Evolutionary conservation across 129 eudicot genomes (phyloP).

Genomic region (Centaurea solstitialis): DNA sequence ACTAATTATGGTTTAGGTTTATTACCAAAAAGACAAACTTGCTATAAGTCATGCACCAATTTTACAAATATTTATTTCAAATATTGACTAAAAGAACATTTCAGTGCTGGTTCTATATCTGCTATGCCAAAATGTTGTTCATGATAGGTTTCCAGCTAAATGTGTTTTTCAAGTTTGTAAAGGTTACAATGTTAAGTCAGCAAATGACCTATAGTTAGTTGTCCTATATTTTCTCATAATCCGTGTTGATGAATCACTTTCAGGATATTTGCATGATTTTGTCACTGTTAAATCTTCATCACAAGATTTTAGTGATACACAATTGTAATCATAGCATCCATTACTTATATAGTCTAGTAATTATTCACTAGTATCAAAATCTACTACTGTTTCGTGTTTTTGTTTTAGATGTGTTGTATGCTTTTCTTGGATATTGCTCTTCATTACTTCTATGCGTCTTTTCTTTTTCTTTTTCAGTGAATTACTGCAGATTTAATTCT

Average conservation of each 20-base stretch:
- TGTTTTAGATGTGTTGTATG: background rate
- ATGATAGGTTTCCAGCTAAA: background rate
- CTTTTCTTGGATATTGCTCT: background rate
- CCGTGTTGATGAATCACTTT: background rate
- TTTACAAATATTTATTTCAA: background rate
- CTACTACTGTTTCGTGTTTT: background rate
- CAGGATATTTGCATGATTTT: background rate
- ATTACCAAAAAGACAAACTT: too few species aligned
- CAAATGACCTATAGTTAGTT: background rate
- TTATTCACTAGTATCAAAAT: background rate
- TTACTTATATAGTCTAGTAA: too few species aligned
- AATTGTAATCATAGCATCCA: too few species aligned
- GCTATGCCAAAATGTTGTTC: background rate
- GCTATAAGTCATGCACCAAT: background rate
- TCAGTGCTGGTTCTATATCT: background rate
- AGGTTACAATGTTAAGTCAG: background rate
- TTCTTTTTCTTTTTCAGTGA: background rate
- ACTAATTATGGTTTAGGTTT: too few species aligned
- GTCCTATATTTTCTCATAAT: too few species aligned
- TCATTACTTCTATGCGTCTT: background rate
- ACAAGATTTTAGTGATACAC: background rate
- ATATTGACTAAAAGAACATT: background rate
- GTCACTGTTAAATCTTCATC: background rate
- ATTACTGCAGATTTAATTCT: background rate
- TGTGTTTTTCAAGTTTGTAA: background rate